Evolutionary conservation across 2,329 filamentous ascomycete species (phyloP).

Genomic region (Colletotrichum sojae): DNA sequence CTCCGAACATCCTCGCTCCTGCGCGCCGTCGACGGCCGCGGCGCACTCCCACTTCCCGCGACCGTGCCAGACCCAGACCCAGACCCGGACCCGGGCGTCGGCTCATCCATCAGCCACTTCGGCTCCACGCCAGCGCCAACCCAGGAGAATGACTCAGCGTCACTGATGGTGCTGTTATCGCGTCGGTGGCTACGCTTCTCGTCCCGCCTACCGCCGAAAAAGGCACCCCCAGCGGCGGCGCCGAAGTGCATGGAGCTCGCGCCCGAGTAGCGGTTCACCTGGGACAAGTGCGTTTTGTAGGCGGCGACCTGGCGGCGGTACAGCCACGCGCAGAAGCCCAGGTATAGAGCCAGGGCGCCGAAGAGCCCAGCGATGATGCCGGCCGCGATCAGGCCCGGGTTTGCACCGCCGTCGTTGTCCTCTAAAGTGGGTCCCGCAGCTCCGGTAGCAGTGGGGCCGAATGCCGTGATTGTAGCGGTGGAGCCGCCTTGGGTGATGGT

Average conservation of each 20-base stretch:
- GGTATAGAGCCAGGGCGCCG: slow-evolving; percentile 72
- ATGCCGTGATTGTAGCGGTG: slow-evolving; percentile 59
- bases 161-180: slow-evolving; percentile 43
- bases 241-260: slow-evolving; percentile 57
- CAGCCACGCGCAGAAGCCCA: slow-evolving; percentile 80
- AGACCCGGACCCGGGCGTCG: slow-evolving; percentile 41
- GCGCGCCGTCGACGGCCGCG: slow-evolving; percentile 18
- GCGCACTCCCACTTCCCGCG: slow-evolving; percentile 41
- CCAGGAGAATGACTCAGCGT: slow-evolving; percentile 48
- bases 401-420: slow-evolving; percentile 39
- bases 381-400: slow-evolving; percentile 60
- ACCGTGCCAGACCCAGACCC: slow-evolving; percentile 39
- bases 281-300: slow-evolving; percentile 79
- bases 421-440: slow-evolving; percentile 47
- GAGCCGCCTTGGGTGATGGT: slow-evolving; percentile 70
- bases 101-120: slow-evolving; percentile 48
- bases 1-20: slow-evolving; percentile 38
- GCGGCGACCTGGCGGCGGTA: slow-evolving; percentile 79
- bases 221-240: slow-evolving; percentile 44
- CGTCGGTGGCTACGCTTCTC: slow-evolving; percentile 40
- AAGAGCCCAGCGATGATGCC: slow-evolving; percentile 76
- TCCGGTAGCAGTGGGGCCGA: slow-evolving; percentile 55
- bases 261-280: slow-evolving; percentile 70
- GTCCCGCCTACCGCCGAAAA: slow-evolving; percentile 42
- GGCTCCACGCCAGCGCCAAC: slow-evolving; percentile 50